phyloP scores from a whole-genome alignment of 2,329 filamentous ascomycete species.

The Elsinoe batatas region DNA sequence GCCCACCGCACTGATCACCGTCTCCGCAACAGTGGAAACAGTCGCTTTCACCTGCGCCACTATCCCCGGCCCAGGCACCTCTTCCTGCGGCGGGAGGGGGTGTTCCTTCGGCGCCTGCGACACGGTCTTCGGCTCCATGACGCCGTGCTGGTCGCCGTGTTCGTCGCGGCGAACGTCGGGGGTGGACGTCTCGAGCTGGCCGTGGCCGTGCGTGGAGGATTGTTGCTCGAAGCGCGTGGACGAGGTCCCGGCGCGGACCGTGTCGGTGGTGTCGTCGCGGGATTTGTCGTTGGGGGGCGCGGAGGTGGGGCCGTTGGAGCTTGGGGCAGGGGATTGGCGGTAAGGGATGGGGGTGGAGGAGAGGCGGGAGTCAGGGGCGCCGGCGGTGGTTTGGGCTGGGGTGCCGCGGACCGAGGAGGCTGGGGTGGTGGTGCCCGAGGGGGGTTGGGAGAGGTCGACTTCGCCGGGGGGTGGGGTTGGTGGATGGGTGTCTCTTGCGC shows the following conservation, averaged over 20 bases:
- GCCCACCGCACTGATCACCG: slow-evolving; percentile 24
- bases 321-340: slow-evolving; percentile 7
- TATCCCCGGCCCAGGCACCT: slow-evolving; percentile 25
- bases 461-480: slow-evolving; percentile 15
- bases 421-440: slow-evolving; percentile 3
- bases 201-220: slow-evolving; percentile 34
- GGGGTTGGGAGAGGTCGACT: background rate
- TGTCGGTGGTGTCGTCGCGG: slow-evolving; percentile 15
- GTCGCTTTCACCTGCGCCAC: slow-evolving; percentile 36
- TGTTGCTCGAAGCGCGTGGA: slow-evolving; percentile 34
- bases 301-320: background rate
- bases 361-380: slow-evolving; percentile 5
- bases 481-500: slow-evolving; percentile 19
- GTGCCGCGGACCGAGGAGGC: slow-evolving; percentile 8
- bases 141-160: slow-evolving; percentile 35
- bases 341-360: slow-evolving; percentile 4
- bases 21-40: slow-evolving; percentile 23
- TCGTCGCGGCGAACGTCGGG: slow-evolving; percentile 34
- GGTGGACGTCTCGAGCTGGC: slow-evolving; percentile 34
- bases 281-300: slow-evolving; percentile 13
- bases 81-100: slow-evolving; percentile 24
- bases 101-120: slow-evolving; percentile 42
- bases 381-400: slow-evolving; percentile 2
- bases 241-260: slow-evolving; percentile 31
- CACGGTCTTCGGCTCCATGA: slow-evolving; percentile 40